These are phyloP conservation scores for Proliferodiscus dingleyae DNA, from an alignment of 2,329 filamentous ascomycete genomes.

Conservation along the genomic window DNA sequence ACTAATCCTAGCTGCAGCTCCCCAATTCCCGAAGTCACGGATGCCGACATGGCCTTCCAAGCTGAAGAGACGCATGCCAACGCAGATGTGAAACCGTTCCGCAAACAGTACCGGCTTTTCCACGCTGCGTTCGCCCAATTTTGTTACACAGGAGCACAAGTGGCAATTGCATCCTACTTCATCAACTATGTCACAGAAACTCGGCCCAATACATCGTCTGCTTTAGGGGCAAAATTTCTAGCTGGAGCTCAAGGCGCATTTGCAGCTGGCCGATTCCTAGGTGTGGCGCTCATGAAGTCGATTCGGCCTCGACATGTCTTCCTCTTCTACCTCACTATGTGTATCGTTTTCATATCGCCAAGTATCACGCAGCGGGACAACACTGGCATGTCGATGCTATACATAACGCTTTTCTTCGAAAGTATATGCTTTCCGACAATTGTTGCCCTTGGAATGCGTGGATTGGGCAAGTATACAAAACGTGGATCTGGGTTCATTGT, in stretches of 20 bases:
- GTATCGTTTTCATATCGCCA: slow-evolving; percentile 46
- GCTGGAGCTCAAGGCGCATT: slow-evolving; percentile 52
- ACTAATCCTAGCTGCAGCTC: slow-evolving; percentile 8
- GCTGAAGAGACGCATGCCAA: slow-evolving; percentile 36
- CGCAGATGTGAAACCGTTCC: slow-evolving; percentile 45
- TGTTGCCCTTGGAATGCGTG: slow-evolving; percentile 70
- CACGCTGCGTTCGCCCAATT: slow-evolving; percentile 57
- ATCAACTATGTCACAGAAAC: slow-evolving; percentile 46
- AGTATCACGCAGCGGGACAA: slow-evolving; percentile 44
- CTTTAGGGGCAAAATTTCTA: slow-evolving; percentile 43
- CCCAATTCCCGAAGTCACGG: slow-evolving; percentile 48
- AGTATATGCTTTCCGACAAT: slow-evolving; percentile 65
- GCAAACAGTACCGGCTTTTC: slow-evolving; percentile 57
- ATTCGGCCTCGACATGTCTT: slow-evolving; percentile 47
- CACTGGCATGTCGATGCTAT: slow-evolving; percentile 46
- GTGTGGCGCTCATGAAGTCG: slow-evolving; percentile 45
- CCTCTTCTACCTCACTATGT: slow-evolving; percentile 40
- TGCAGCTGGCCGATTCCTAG: slow-evolving; percentile 48
- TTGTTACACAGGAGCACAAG: slow-evolving; percentile 58
- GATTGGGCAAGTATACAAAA: slow-evolving; percentile 72
- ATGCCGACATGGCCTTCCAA: slow-evolving; percentile 51
- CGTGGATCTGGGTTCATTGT: slow-evolving; percentile 69
- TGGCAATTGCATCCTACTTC: slow-evolving; percentile 50
- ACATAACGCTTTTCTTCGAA: slow-evolving; percentile 47
- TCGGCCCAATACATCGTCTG: slow-evolving; percentile 30